Base-by-base conservation (phyloP, 1,284 basidiomycete genomes). In the Tetrapyrgos nigripes region DNA sequence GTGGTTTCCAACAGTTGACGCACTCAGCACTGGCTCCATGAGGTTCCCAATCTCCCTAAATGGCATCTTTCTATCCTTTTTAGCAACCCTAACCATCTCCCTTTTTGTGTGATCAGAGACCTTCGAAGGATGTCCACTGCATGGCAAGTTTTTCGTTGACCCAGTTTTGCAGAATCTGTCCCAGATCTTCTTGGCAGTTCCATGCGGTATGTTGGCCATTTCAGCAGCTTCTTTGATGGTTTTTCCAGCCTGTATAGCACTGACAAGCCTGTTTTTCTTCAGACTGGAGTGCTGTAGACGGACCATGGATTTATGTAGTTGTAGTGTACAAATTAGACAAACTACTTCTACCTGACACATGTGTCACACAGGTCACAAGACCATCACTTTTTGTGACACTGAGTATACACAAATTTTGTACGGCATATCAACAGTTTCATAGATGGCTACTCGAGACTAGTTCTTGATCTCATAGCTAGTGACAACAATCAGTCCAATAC, bases 131-230 rank as follows among this genome's bases (percentile, higher is more conserved):
- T 58, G 50, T 0, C 68, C 65, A 57, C 50, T 40, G 17, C 53
- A 51, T 11, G 58, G 61, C 13, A 31, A 53, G 51, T 64, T 66
- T 14, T 58, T 21, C 3, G 65, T 62, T 6, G 57, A 63, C 11
- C 68, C 64, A 13, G 62, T 64, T 13, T 31, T 40, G 35, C 58
- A 14, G 53, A 40, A 67, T 53, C 63, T 64, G 21, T 62, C 52
- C 43, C 50, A 55, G n/a, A n/a, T n/a, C n/a, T n/a, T n/a, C n/a
- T n/a, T n/a, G 53, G 58, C 63, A 26, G 62, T 66, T 9, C 29
- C 24, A 31, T 11, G 28, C 24, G 57, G 52, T 37, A 66, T 56
- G 55, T 35, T 55, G 37, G 49, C 21, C 31, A 49, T n/a, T 29
- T 27, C 14, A 29, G 59, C 59, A 45, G 62, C 60, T 35, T 58